These are phyloP conservation scores for Euphrasia arctica DNA, from an alignment of 305 asterid species.

Conservation along the genomic window DNA sequence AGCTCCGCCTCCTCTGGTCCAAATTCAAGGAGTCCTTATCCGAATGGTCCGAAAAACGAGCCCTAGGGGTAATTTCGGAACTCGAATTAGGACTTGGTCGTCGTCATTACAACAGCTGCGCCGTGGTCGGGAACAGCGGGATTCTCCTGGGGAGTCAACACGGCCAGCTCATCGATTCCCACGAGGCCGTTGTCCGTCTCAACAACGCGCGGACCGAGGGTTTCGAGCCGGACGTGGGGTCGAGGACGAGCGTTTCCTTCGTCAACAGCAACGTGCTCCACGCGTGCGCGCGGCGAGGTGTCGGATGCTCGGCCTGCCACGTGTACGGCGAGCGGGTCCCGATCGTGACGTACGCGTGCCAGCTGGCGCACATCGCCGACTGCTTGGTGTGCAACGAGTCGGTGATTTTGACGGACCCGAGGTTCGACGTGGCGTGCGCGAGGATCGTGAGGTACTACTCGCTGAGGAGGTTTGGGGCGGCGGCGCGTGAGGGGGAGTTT, in stretches of 20 bases:
- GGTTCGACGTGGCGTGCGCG: constrained; percentile 68
- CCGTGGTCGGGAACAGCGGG: constrained; percentile 98
- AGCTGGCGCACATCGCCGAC: constrained; percentile 84
- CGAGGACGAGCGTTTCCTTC: constrained; percentile 74
- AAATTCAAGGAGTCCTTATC: constrained; percentile 51
- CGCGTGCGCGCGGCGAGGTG: constrained; percentile 60
- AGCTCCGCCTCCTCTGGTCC: constrained; percentile 71
- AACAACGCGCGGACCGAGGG: constrained; percentile 70
- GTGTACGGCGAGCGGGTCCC: constrained; percentile 79
- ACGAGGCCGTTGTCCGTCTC: constrained; percentile 74
- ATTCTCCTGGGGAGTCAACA: constrained; percentile 51
- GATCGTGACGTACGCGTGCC: constrained; percentile 77
- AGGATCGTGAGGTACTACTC: constrained; percentile 87
- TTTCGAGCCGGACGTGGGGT: constrained; percentile 66
- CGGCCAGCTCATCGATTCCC: constrained; percentile 67
- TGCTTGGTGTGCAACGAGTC: constrained; percentile 75
- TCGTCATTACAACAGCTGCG: constrained; percentile 65
- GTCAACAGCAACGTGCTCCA: constrained; percentile 89
- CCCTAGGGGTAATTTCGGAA: constrained; percentile 53
- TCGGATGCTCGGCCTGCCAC: constrained; percentile 74
- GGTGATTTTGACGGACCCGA: constrained; percentile 65
- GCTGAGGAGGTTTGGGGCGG: constrained; percentile 42
- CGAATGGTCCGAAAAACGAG: constrained; percentile 74
- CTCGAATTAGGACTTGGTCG: constrained; percentile 29
- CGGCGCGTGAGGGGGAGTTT: constrained; percentile 63